Base-by-base conservation (phyloP, 2,329 filamentous ascomycete species). In the Simplicillium aogashimaense region DNA sequence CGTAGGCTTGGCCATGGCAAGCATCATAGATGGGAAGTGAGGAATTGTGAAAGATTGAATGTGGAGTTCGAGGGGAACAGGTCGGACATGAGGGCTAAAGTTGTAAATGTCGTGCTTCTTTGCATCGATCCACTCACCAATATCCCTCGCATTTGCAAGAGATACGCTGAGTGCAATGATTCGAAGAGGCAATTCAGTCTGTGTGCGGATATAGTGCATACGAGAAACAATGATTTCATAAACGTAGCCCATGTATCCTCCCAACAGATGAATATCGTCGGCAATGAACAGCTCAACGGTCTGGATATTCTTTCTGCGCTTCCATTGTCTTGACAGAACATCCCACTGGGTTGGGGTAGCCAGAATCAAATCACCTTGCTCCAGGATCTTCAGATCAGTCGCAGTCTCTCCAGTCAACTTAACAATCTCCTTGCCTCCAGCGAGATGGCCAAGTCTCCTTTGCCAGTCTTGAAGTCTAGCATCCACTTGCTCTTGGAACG, bases 51-150 rank as follows among this genome's bases (percentile, higher is more conserved):
- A 98, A 1, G 89, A 90, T 61, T 98, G 92, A 36, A 98, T 83
- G 57, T 95, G 88, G 42, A 98, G 76, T 59, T 97, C 90, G 28
- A 98, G 68, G 16, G 90, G 89, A 14, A 95, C 79, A 1, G 88
- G 84, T 42, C 94, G 82, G 45, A 90, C 81, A 54, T 90, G 83
- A 2, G 92, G 92, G 52, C 87, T 95, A 67, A 98, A 98, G 66
- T 98, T 98, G 72, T 90, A 98, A 47, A 95, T 95, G 37, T 92
- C 94, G 58, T 98, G 92, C 68, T 95, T 97, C 60, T 81, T 94
- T 7, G 90, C 92, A 49, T 94, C 92, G 50, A 98, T 88, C 92
- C 92, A 98, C 63, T 95, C 92, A 38, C 90, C 90, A 52, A 98
- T 77, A 53, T 98, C 92, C 43, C 88, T 78, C 37, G 90, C 89